phyloP scores from a whole-genome alignment of 2,329 filamentous ascomycete genomes.

The Aspergillus nomiae region DNA sequence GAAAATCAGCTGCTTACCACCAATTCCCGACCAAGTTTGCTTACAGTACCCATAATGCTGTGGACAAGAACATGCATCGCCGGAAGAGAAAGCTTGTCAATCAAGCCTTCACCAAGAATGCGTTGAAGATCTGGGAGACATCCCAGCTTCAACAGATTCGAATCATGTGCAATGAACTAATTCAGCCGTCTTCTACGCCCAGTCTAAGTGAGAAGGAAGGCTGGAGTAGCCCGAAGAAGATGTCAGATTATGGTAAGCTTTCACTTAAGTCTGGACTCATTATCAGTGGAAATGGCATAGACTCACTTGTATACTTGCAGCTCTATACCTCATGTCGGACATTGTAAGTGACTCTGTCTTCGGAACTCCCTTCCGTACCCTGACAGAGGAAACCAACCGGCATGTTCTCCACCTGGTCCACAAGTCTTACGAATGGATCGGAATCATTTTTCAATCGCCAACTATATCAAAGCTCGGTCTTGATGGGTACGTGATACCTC shows the following conservation, averaged over 20 bases:
- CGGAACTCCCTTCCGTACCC: too few relatives aligned
- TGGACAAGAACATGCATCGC: not conserved
- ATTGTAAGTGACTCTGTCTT: too few relatives aligned
- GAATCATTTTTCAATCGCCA: too few relatives aligned
- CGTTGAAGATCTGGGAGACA: not conserved
- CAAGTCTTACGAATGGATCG: too few relatives aligned
- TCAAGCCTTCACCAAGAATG: not conserved
- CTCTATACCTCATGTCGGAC: not conserved
- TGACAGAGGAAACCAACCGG: too few relatives aligned
- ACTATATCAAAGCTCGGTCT: too few relatives aligned
- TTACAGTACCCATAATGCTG: not conserved
- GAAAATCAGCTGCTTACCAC: not conserved
- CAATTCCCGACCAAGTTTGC: not conserved
- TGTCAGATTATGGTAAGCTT: conserved; percentile 11
- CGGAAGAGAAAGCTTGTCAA: not conserved
- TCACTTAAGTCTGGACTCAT: not conserved
- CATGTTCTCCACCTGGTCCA: too few relatives aligned
- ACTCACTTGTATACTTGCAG: not conserved
- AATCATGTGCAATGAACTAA: not conserved
- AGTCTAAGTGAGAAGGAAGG: not conserved
- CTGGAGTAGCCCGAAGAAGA: conserved; percentile 5
- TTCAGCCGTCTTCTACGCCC: not conserved
- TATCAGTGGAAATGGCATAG: too few relatives aligned
- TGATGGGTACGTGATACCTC: too few relatives aligned
- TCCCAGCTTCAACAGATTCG: not conserved